Evolutionary conservation across 2,329 filamentous ascomycete genomes (phyloP), one percentile per base, ranked within the genome.

Genomic region (Botrytis pseudocinerea): DNA sequence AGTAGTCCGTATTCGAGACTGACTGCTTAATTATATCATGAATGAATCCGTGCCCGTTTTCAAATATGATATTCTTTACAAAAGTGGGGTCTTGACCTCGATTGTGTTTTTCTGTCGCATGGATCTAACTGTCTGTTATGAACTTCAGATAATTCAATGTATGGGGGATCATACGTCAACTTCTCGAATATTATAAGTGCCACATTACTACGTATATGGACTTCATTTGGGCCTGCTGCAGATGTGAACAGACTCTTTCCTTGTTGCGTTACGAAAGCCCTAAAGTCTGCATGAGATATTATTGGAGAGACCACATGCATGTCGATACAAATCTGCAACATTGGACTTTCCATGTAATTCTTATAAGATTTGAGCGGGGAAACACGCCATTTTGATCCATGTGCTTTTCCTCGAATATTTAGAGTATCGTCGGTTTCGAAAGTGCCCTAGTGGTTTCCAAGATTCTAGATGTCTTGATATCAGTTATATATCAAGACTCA

Each of bases 11-110:
- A 57, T 68, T 68, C 35, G 65, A 68, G 25, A 57, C 18, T 42
- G 40, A n/a, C 48, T 68, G 65, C 65, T 57, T 57, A 28, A 68
- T 57, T 42, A 68, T 68, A 68, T 68, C 65, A 68, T 18, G 48
- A 68, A 68, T 42, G 35, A 57, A 57, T 68, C 65, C 25, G 48
- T 68, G 65, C 48, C 65, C 44, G n/a, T 38, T 38, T 20, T 14
- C 32, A 25, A 68, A 57, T 57, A 42, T 68, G 65, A 68, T 68
- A 57, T 57, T 28, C 18, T 54, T 57, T 40, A 18, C 35, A 42
- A 68, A 51, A 57, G 65, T 68, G 65, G 65, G n/a, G 35, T 42
- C 16, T 57, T 42, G 48, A 25, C 18, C 35, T 57, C 35, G 28
- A 42, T 57, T 9, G 38, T 42, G 25, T 9, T 42, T 57, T 25